A percentile compares a stretch with the other conserved stretches of the same genome.
phyloP scores from a whole-genome alignment of 192 early-diverging fungal species.

The Thamnidium elegans region DNA sequence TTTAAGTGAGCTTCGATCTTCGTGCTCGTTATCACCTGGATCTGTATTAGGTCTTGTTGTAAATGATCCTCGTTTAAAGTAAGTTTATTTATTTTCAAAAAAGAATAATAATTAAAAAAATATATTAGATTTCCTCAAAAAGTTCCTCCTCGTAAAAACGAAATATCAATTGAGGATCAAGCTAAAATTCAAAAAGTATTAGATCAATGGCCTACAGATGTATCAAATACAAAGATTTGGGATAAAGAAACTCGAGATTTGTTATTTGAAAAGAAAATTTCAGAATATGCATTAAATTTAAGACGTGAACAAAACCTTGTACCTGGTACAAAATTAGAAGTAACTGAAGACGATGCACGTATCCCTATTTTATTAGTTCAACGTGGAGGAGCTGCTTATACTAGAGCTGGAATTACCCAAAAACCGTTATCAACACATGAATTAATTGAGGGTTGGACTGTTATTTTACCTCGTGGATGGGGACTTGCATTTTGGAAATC shows the following conservation, averaged over 20 bases:
- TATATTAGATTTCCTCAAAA: slow-evolving; percentile 53
- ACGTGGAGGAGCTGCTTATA: slow-evolving; percentile 48
- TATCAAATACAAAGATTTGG: slow-evolving; percentile 58
- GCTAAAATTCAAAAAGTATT: slow-evolving; percentile 41
- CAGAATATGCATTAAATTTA: slow-evolving; percentile 57
- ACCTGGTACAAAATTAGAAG: slow-evolving; percentile 62
- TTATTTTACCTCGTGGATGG: slow-evolving; percentile 80
- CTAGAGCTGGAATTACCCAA: background rate
- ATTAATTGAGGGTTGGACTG: slow-evolving; percentile 68
- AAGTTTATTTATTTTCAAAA: slow-evolving; percentile 9
- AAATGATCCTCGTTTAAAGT: slow-evolving; percentile 82
- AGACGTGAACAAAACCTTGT: slow-evolving; percentile 24
- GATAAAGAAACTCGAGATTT: slow-evolving; percentile 42
- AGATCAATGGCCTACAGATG: slow-evolving; percentile 55
- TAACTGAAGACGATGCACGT: slow-evolving; percentile 50
- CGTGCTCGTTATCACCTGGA: slow-evolving; percentile 77
- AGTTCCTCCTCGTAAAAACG: slow-evolving; percentile 33
- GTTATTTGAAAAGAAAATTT: slow-evolving; percentile 40
- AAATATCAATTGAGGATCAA: slow-evolving; percentile 33
- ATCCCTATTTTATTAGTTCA: slow-evolving; percentile 85
- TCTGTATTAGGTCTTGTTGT: slow-evolving; percentile 75
- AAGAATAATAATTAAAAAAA: background rate
- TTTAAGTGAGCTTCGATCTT: slow-evolving; percentile 51
- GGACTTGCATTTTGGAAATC: slow-evolving; percentile 86
- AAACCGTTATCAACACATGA: slow-evolving; percentile 30